Evolutionary conservation across 257 asterid species (phyloP).

Genomic region (Scutellaria barbata): DNA sequence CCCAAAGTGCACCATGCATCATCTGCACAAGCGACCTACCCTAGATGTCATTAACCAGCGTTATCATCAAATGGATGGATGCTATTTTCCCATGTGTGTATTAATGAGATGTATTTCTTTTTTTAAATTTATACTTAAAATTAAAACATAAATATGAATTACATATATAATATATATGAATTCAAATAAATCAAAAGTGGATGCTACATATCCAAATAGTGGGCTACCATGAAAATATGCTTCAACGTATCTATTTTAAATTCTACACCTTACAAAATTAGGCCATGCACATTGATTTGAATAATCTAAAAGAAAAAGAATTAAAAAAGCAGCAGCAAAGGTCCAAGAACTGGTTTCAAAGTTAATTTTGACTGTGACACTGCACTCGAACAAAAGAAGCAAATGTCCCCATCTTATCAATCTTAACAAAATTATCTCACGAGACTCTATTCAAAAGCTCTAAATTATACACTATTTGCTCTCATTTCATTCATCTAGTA

Average conservation of each 20-base stretch:
- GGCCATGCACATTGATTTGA: neutral
- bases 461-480: neutral
- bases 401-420: constrained; percentile 31
- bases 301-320: neutral
- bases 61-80: no score
- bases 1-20: no score
- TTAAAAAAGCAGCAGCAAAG: constrained; percentile 6
- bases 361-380: constrained; percentile 37
- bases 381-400: constrained; percentile 36
- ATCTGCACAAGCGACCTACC: no score
- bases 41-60: no score
- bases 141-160: neutral
- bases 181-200: neutral
- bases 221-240: constrained; percentile 7
- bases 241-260: neutral
- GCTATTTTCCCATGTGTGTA: no score
- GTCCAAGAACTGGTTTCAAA: constrained; percentile 33
- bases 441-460: neutral
- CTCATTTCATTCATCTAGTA: no score
- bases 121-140: no score
- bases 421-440: constrained; percentile 18
- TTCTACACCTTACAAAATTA: neutral
- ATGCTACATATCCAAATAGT: neutral
- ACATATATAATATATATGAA: neutral
- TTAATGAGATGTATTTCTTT: no score